Evolutionary conservation across 2,329 filamentous ascomycete species (phyloP).

Genomic region (Onygenales sp.): DNA sequence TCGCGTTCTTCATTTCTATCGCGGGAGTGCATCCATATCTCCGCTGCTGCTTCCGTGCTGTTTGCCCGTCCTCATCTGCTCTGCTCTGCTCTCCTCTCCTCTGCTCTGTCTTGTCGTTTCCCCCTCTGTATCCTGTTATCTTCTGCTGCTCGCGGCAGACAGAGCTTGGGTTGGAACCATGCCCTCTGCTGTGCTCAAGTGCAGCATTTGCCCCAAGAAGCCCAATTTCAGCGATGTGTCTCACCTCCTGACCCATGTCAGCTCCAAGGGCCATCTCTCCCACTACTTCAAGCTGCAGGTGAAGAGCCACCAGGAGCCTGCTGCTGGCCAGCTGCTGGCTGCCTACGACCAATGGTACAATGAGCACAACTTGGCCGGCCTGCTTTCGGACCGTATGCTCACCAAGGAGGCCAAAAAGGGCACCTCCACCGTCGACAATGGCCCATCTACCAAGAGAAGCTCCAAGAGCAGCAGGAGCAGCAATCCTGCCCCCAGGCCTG

Average conservation of each 20-base stretch:
- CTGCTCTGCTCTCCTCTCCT: neutral
- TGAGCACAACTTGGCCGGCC: conserved; percentile 56
- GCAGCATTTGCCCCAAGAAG: conserved; percentile 71
- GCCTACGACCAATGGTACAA: conserved; percentile 73
- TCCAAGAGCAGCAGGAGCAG: neutral
- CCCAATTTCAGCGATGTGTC: conserved; percentile 83
- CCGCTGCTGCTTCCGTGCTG: conserved; percentile 12
- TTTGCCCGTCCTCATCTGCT: conserved; percentile 4
- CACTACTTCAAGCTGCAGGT: conserved; percentile 75
- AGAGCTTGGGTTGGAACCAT: conserved; percentile 1
- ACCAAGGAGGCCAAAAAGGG: conserved; percentile 62
- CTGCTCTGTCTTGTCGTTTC: conserved; percentile 8
- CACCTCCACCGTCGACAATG: conserved; percentile 8
- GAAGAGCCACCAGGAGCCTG: conserved; percentile 55
- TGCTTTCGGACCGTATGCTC: conserved; percentile 69
- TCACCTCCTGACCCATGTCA: conserved; percentile 83
- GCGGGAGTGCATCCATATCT: conserved; percentile 12
- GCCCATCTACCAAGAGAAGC: neutral
- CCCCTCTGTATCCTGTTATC: neutral
- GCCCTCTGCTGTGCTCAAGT: conserved; percentile 56
- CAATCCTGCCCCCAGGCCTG: neutral
- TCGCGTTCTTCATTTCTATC: conserved; percentile 4
- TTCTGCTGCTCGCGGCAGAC: neutral
- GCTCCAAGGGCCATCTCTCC: conserved; percentile 84
- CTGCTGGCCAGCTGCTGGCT: conserved; percentile 53